Percentiles rank a stretch among this genome's conserved stretches.
phyloP scores from a whole-genome alignment of 495 filamentous ascomycete genomes.

The Lentithecium fluviatile region DNA sequence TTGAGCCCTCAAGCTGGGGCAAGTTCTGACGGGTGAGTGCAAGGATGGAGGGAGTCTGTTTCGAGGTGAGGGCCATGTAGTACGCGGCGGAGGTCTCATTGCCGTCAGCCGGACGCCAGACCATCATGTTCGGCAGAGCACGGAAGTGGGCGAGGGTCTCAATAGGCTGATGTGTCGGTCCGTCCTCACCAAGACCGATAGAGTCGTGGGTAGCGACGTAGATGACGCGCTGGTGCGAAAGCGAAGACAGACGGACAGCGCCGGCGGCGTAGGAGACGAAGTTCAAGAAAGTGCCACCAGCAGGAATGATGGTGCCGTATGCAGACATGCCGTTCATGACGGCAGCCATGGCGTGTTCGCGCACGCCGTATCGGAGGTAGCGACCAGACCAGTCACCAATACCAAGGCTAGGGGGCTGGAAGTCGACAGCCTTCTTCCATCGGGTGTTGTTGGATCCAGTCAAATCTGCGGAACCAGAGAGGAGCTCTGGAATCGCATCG shows the following conservation, averaged over 20 bases:
- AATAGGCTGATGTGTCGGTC: conserved; percentile 98
- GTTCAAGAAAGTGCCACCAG: conserved; percentile 97
- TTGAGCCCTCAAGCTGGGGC: conserved; percentile 91
- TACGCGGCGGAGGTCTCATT: conserved; percentile 99
- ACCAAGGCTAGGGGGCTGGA: conserved; percentile 83
- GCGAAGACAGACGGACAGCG: conserved; percentile 86
- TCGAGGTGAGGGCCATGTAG: conserved; percentile 89
- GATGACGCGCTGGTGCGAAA: conserved; percentile 89
- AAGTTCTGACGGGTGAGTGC: conserved; percentile 98
- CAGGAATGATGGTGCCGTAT: conserved; percentile 93
- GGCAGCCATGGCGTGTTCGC: conserved; percentile 68
- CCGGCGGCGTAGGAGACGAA: conserved; percentile 99
- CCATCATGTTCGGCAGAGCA: conserved; percentile 98
- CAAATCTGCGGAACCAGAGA: conserved; percentile 96
- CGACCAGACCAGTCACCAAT: conserved; percentile 88
- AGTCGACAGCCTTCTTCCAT: conserved; percentile 96
- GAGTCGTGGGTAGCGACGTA: conserved; percentile 99
- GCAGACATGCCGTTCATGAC: conserved; percentile 97
- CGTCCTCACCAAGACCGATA: conserved; percentile 98
- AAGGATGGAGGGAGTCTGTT: conserved; percentile 87
- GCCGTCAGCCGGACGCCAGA: conserved; percentile 98
- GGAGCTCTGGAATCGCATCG: conserved; percentile 77
- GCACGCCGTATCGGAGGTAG: conserved; percentile 63
- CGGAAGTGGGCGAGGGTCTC: conserved; percentile 99
- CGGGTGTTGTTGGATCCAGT: conserved; percentile 98